Conservation (phyloP, 345 rosid species). For the Ailanthus altissimus region DNA sequence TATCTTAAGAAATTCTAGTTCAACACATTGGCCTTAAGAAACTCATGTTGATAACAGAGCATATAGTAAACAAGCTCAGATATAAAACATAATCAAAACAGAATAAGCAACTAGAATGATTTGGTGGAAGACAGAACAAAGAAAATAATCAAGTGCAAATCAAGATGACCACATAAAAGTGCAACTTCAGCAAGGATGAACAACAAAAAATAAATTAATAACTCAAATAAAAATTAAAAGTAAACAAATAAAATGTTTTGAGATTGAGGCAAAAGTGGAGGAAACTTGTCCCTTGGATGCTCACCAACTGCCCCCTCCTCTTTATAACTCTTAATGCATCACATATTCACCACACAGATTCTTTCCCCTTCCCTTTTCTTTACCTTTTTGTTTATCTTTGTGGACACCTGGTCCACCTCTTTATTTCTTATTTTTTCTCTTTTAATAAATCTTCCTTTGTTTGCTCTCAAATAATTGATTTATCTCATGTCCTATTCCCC, state of each 20-base stretch:
- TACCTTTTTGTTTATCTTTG: neutral
- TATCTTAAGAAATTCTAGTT: slow-evolving; percentile 14
- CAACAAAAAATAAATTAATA: too few species aligned
- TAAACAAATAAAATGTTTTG: too few species aligned
- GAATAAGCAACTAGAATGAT: neutral
- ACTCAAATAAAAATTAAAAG: too few species aligned
- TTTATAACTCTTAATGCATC: neutral
- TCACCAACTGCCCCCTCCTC: neutral
- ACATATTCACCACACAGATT: neutral
- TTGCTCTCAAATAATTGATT: neutral
- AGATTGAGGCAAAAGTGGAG: neutral
- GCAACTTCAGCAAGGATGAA: neutral
- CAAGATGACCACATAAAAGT: neutral
- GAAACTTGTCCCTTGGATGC: neutral
- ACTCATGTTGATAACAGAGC: neutral
- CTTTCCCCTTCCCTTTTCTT: neutral
- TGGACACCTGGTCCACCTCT: neutral
- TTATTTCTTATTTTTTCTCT: too few species aligned
- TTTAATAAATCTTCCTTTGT: neutral
- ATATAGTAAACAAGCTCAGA: neutral
- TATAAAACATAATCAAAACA: neutral
- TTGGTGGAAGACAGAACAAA: neutral
- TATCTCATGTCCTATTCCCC: neutral
- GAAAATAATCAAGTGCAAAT: neutral
- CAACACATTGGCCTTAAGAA: neutral